Base-by-base conservation (phyloP, 176 grass and related monocot species). In the Carex kokanica region DNA sequence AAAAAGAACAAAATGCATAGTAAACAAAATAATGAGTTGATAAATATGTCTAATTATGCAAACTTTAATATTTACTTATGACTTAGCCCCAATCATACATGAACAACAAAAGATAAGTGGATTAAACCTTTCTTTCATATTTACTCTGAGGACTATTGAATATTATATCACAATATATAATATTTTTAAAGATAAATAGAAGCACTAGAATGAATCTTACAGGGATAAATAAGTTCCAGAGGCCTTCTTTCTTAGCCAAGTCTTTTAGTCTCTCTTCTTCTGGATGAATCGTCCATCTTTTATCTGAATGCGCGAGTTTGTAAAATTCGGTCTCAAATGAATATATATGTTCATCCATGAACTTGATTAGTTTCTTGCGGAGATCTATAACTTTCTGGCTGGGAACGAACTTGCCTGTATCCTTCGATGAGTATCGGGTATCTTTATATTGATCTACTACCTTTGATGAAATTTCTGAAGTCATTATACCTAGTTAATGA, bases 151-250 rank as follows among this genome's bases (percentile, higher is more conserved):
- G 21, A 75, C 13, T 2, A 25, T 77, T 52, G 24, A 8, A 77
- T 32, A 27, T 53, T 55, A 77, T 15, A 77, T 11, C 47, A 54
- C 49, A 77, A 17, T 8, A 17, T 17, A 17, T 51, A 77, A 77
- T 56, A 2, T 31, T 68, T 40, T 34, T 6, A 64, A 12, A 64
- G 32, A 61, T 38, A 81, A 27, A 24, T n/a, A 63, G 16, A 66
- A 53, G 21, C 23, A 66, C 8, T 49, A 40, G 38, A 72, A 67
- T 74, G 12, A 73, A 81, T 70, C 6, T 84, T 91, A 94, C 95
- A 83, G 95, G 95, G 85, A 98, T 93, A 78, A 91, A 98, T 72
- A 98, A 87, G 82, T 98, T 98, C 92, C 95, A 98, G 49, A 98
- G 84, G 21, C 95, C 90, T 80, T 91, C 88, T 85, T 86, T 66